Conservation (phyloP, 1,284 basidiomycete species). For the Ustilago curta region DNA sequence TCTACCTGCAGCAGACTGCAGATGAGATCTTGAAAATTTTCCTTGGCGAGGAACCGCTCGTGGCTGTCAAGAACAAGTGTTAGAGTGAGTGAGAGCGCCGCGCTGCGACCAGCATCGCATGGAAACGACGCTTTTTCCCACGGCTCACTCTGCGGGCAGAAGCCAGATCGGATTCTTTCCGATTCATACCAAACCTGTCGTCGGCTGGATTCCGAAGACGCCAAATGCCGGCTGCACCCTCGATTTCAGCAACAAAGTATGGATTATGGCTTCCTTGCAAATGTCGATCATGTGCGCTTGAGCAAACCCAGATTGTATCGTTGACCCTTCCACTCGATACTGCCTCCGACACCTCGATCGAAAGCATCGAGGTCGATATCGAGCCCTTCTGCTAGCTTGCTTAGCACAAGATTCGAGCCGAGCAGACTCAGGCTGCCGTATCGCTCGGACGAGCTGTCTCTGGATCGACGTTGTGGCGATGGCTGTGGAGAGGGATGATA, state of each 20-base stretch:
- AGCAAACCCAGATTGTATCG: constrained; percentile 27
- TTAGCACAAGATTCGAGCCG: constrained; percentile 58
- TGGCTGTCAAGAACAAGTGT: neutral
- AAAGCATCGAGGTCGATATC: constrained; percentile 48
- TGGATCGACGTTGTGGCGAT: neutral
- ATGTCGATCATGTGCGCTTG: constrained; percentile 3
- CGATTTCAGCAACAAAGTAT: too few relatives aligned
- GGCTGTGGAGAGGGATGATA: constrained; percentile 66
- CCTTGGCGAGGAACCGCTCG: neutral
- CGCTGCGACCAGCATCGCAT: constrained; percentile 2
- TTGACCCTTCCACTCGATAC: constrained; percentile 41
- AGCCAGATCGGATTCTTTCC: constrained; percentile 2
- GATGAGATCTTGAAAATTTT: neutral
- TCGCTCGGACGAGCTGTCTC: neutral
- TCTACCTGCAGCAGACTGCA: constrained; percentile 7
- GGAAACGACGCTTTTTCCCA: neutral
- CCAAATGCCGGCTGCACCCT: neutral
- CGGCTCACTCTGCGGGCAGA: neutral
- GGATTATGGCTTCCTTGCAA: neutral
- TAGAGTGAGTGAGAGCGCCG: too few relatives aligned
- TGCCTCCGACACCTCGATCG: constrained; percentile 28
- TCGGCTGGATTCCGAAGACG: constrained; percentile 16
- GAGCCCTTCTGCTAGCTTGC: constrained; percentile 49
- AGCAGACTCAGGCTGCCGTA: constrained; percentile 63
- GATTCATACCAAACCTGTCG: neutral